Evolutionary conservation across 306 rosid species (phyloP), one percentile per base, ranked within the genome.

Genomic region (Senna siamea): DNA sequence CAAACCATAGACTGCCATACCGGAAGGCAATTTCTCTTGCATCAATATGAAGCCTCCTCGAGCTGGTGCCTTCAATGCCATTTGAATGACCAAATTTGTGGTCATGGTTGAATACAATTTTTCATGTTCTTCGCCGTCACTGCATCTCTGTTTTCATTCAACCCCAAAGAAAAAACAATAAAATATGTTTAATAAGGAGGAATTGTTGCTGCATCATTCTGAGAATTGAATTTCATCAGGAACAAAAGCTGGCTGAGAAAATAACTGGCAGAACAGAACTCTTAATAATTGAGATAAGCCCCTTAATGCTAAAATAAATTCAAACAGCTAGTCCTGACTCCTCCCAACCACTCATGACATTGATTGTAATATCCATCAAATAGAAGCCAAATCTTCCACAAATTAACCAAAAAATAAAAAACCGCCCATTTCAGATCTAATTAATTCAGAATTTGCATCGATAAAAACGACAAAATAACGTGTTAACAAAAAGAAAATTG

Each of bases 131-230:
- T 44, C 6, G 8, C 71, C 23, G 1, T 69, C 78, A 59, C 80
- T 53, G 83, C 86, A 78, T 47, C 63, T 82, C 83, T 78, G 7
- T 38, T 26, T 22, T 52, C 34, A 35, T 14, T 18, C 44, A 38
- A 37, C 32, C 44, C 48, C 46, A 46, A 60, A 61, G 2, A 60
- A 5, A 53, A 30, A 20, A 19, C 56, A 64, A 3, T 20, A n/a
- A 61, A 61, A 61, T 59, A 61, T 61, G 67, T 17, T n/a, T 6
- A 35, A 61, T 17, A 2, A 61, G 34, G 47, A 34, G 26, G n/a
- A 37, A 35, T n/a, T n/a, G n/a, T n/a, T n/a, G n/a, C n/a, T n/a
- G n/a, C n/a, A n/a, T 34, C 26, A 35, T 6, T 34, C 47, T n/a
- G 67, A n/a, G 47, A 9, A 9, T 17, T 15, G n/a, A 17, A 35